phyloP scores from a whole-genome alignment of 2,329 filamentous ascomycete genomes.

The Ophiostoma montium region DNA sequence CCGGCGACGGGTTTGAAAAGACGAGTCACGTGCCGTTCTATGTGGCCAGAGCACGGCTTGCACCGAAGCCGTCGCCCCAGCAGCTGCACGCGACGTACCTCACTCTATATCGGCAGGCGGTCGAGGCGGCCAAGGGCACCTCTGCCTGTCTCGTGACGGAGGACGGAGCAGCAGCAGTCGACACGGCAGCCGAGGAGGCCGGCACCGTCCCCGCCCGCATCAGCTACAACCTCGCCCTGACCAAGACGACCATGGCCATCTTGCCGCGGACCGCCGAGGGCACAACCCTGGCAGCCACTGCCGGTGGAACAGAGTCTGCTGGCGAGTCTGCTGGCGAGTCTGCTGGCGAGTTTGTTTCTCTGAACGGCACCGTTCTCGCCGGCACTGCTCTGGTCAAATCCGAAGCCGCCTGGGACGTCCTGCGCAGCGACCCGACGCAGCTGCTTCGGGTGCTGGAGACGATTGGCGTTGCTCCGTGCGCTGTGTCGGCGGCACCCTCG shows the following conservation, averaged over 20 bases:
- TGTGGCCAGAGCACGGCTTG: slow-evolving; percentile 6
- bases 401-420: slow-evolving; percentile 39
- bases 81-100: slow-evolving; percentile 31
- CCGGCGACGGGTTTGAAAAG: not conserved
- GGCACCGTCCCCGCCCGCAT: slow-evolving; percentile 33
- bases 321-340: not conserved
- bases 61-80: not conserved
- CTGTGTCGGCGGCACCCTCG: not conserved
- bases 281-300: slow-evolving; percentile 15
- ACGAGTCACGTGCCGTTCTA: slow-evolving; percentile 4
- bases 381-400: slow-evolving; percentile 50
- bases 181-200: slow-evolving; percentile 10
- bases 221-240: slow-evolving; percentile 52
- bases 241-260: slow-evolving; percentile 35
- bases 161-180: not conserved
- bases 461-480: slow-evolving; percentile 21
- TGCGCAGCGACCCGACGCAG: slow-evolving; percentile 27
- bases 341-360: slow-evolving; percentile 28
- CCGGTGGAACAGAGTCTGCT: too few relatives aligned
- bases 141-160: not conserved
- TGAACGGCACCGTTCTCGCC: slow-evolving; percentile 51
- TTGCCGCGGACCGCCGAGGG: slow-evolving; percentile 42
- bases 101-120: slow-evolving; percentile 31
- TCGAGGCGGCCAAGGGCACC: slow-evolving; percentile 22
- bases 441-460: slow-evolving; percentile 26